Percentiles rank a stretch among this genome's conserved stretches.
phyloP scores from a whole-genome alignment of 2,329 filamentous ascomycete genomes.

The Orbilia javanica region DNA sequence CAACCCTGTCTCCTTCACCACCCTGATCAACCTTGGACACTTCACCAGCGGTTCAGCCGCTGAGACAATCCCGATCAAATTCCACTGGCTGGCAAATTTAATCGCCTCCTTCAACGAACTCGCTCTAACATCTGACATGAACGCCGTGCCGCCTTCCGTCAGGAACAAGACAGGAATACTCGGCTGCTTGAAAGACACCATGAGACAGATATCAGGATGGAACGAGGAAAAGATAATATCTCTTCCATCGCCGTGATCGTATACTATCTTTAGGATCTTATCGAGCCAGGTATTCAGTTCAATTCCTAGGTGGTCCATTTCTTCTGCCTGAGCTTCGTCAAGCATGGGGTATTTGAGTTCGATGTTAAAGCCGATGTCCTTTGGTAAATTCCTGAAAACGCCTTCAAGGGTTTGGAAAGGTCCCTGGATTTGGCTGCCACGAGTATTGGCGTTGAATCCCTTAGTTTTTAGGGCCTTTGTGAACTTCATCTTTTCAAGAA shows the following conservation, averaged over 20 bases:
- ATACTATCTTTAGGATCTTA: constrained; percentile 89
- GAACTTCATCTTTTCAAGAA: constrained; percentile 92
- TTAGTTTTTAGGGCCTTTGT: constrained; percentile 92
- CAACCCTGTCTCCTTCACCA: constrained; percentile 92
- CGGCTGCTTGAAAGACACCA: constrained; percentile 92
- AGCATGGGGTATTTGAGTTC: constrained; percentile 99
- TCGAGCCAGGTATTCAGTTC: constrained; percentile 98
- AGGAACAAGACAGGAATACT: constrained; percentile 91
- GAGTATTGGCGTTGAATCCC: constrained; percentile 94
- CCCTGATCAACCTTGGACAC: constrained; percentile 81
- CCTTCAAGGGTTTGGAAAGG: constrained; percentile 96
- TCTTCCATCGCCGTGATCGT: constrained; percentile 82
- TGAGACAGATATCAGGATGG: constrained; percentile 95
- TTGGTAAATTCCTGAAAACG: constrained; percentile 85
- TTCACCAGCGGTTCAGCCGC: constrained; percentile 89
- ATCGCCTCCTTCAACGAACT: constrained; percentile 95
- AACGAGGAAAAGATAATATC: constrained; percentile 98
- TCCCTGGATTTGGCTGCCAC: constrained; percentile 93
- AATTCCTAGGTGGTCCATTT: constrained; percentile 96
- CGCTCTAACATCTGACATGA: constrained; percentile 88
- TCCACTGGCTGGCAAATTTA: constrained; percentile 94
- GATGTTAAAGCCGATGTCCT: constrained; percentile 93
- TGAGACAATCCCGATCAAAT: constrained; percentile 88
- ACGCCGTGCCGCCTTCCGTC: constrained; percentile 84
- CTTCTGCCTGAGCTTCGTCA: constrained; percentile 91